Percentiles rank a stretch among this genome's conserved stretches.
These are phyloP conservation scores for Phytopythium ostracodes DNA, from an alignment of 352 stramenopile genomes.

Conservation along the genomic window DNA sequence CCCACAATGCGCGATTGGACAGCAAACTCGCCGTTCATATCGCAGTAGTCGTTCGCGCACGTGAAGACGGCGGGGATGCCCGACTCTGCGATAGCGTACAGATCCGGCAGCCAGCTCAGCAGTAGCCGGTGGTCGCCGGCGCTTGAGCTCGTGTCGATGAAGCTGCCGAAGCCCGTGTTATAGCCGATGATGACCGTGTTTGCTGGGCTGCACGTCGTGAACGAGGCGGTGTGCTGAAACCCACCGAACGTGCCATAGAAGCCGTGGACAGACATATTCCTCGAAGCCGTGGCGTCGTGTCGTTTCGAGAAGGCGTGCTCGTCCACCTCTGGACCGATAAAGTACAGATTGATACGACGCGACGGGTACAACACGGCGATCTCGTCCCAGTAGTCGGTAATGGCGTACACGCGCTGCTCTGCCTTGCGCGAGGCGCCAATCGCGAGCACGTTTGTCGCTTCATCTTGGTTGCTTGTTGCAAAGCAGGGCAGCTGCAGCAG, in stretches of 20 bases:
- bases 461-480: not conserved
- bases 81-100: slow-evolving; percentile 49
- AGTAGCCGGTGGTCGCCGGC: slow-evolving; percentile 31
- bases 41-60: slow-evolving; percentile 73
- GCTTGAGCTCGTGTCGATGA: slow-evolving; percentile 39
- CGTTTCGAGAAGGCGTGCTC: slow-evolving; percentile 9
- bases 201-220: slow-evolving; percentile 20
- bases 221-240: slow-evolving; percentile 35
- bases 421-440: slow-evolving; percentile 62
- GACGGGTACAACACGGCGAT: slow-evolving; percentile 34
- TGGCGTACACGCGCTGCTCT: slow-evolving; percentile 63
- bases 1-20: slow-evolving; percentile 62
- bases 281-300: not conserved
- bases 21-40: slow-evolving; percentile 78
- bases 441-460: slow-evolving; percentile 35
- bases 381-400: slow-evolving; percentile 69
- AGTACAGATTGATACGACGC: slow-evolving; percentile 38
- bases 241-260: slow-evolving; percentile 43
- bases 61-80: slow-evolving; percentile 62
- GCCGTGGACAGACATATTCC: slow-evolving; percentile 20
- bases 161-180: slow-evolving; percentile 80
- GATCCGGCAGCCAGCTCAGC: slow-evolving; percentile 69
- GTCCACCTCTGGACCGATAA: slow-evolving; percentile 59
- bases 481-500: slow-evolving; percentile 22
- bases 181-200: slow-evolving; percentile 64